Evolutionary conservation across 495 filamentous ascomycete genomes (phyloP), one percentile per base, ranked within the genome.

Genomic region (Sordaria brevicollis): DNA sequence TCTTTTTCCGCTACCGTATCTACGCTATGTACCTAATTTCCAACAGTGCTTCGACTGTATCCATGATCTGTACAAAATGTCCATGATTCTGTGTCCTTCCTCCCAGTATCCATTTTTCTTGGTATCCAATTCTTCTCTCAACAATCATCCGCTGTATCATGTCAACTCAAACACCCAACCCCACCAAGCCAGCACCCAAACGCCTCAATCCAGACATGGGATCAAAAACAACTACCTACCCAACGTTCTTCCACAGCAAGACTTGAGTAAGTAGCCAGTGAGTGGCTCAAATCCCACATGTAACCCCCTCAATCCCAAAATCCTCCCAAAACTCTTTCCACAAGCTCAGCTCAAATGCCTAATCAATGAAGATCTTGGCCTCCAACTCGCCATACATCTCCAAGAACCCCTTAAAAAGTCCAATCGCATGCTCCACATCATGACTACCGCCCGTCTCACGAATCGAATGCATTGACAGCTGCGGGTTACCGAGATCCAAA

Each of bases 391-490:
- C 89, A 79, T 91, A 98, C 75, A 91, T 86, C 73, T 89, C 82
- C 79, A 97, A 92, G 81, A 97, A 99, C 70, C 89, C 88, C 69
- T 91, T 88, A 80, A 99, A 97, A 65, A 99, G 80, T 74, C 90
- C 88, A 71, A 96, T 89, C 0, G 91, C 90, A 80, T 96, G 88
- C 72, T 91, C 93, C 6, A 99, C 90, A 83, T 99, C 95, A 71
- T 93, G 86, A 1, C 87, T 89, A 10, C 94, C 94, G 4, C 90
- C 91, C 39, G 91, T 97, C 85, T 99, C 95, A 39, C 95, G 86
- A 74, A 98, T 97, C 76, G 91, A 94, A 79, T 99, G 95, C 95
- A 99, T 99, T 77, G 89, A 91, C 70, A 98, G 81, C 80, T 98
- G 96, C n/a, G 95, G 88, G 78, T 97, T 98, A 3, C 95, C 95